phyloP scores from a whole-genome alignment of 768 basidiomycete species.

The Termitomyces sp. region DNA sequence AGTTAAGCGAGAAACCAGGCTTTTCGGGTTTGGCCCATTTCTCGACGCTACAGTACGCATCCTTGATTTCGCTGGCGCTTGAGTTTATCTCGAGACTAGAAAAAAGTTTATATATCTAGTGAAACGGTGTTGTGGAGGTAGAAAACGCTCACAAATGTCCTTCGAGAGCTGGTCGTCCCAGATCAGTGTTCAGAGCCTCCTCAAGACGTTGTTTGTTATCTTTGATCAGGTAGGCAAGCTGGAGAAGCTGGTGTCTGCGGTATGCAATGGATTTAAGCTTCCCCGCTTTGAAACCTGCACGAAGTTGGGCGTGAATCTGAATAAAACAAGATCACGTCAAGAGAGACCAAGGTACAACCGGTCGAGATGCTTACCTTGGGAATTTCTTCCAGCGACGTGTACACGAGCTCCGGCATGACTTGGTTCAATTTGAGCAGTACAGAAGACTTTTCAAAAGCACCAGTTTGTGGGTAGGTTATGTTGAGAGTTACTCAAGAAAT shows the following conservation, averaged over 20 bases:
- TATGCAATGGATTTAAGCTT: conserved; percentile 65
- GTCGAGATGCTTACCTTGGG: conserved; percentile 33
- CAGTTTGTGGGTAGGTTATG: background rate
- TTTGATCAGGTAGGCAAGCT: conserved; percentile 69
- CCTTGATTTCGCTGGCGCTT: conserved; percentile 49
- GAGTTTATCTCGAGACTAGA: conserved; percentile 60
- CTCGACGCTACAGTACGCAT: conserved; percentile 61
- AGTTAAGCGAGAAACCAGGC: conserved; percentile 55
- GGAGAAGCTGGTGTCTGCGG: conserved; percentile 75
- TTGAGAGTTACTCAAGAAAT: background rate
- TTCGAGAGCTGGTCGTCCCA: conserved; percentile 65
- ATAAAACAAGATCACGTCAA: background rate
- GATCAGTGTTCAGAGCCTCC: conserved; percentile 56
- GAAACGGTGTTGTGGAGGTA: background rate
- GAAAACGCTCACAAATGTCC: conserved; percentile 39
- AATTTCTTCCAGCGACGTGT: conserved; percentile 56
- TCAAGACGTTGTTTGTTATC: conserved; percentile 68
- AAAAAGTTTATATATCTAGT: background rate
- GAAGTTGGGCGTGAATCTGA: conserved; percentile 58
- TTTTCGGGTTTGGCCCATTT: conserved; percentile 72
- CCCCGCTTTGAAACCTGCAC: conserved; percentile 59
- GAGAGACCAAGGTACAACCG: too few relatives aligned
- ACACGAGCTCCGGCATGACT: conserved; percentile 33
- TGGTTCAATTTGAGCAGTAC: background rate
- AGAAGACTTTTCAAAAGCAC: background rate